These are phyloP conservation scores for Suillus spraguei DNA, from an alignment of 768 basidiomycete genomes.

Conservation along the genomic window DNA sequence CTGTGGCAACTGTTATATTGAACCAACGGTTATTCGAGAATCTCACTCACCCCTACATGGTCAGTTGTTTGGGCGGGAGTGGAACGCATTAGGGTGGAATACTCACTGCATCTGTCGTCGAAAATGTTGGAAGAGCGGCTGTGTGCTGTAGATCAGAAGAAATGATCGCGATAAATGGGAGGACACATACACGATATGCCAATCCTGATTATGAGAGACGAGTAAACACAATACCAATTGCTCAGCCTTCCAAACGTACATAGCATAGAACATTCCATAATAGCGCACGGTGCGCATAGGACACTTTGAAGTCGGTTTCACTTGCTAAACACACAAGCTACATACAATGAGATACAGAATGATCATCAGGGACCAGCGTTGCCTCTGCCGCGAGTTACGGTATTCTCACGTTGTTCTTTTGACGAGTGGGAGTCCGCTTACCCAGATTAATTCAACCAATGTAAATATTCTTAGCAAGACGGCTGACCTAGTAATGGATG, in stretches of 20 bases:
- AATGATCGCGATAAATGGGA: neutral
- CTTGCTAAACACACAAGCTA: neutral
- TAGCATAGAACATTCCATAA: neutral
- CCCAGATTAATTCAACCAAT: neutral
- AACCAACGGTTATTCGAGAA: neutral
- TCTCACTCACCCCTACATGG: neutral
- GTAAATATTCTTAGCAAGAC: neutral
- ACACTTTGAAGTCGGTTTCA: neutral
- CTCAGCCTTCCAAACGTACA: neutral
- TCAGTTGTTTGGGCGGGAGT: neutral
- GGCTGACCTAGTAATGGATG: neutral
- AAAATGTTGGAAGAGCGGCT: neutral
- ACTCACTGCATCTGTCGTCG: neutral
- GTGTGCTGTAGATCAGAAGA: neutral
- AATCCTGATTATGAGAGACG: neutral
- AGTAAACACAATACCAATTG: neutral
- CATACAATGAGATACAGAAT: neutral
- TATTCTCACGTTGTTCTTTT: neutral
- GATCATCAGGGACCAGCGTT: neutral
- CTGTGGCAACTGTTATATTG: neutral
- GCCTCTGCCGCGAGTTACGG: neutral
- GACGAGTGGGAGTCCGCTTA: neutral
- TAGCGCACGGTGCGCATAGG: neutral
- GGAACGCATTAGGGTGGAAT: neutral
- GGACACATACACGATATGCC: neutral